Conservation (phyloP, 257 asterid species). For the Osmanthus fragrans region DNA sequence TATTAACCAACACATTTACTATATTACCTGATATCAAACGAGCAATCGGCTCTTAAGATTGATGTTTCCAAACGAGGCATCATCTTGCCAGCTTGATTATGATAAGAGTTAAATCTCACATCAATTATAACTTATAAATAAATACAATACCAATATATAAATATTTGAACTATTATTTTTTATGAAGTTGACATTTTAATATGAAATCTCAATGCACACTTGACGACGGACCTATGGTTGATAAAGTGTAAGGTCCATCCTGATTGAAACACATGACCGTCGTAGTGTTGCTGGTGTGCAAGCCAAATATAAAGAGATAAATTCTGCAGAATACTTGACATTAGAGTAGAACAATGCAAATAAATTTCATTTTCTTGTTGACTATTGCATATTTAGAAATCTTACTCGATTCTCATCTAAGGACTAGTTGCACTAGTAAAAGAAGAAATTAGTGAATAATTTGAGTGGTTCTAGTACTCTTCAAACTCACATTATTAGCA, state of each 20-base stretch:
- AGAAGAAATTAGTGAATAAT: conserved; percentile 3
- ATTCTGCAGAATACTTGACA: background rate
- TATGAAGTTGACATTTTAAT: background rate
- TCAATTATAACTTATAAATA: background rate
- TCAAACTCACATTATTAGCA: background rate
- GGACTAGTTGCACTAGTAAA: conserved; percentile 3
- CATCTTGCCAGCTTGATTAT: too few species aligned
- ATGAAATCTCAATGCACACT: background rate
- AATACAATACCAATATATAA: too few species aligned
- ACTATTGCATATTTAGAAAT: background rate
- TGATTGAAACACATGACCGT: background rate
- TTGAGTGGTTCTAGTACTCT: background rate
- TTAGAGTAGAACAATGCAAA: background rate
- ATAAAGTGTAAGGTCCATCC: background rate
- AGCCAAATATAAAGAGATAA: background rate
- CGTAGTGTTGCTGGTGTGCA: background rate
- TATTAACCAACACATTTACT: too few species aligned
- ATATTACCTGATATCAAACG: too few species aligned
- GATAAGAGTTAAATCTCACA: background rate
- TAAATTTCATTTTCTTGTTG: conserved; percentile 1
- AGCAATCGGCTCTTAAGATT: background rate
- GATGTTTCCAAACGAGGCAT: background rate
- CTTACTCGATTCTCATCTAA: background rate
- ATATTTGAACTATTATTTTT: background rate
- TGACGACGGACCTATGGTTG: background rate